Percentiles rank a stretch among this genome's conserved stretches.
phyloP scores from a whole-genome alignment of 176 grass and related monocot species.

The Tillandsia leiboldiana region DNA sequence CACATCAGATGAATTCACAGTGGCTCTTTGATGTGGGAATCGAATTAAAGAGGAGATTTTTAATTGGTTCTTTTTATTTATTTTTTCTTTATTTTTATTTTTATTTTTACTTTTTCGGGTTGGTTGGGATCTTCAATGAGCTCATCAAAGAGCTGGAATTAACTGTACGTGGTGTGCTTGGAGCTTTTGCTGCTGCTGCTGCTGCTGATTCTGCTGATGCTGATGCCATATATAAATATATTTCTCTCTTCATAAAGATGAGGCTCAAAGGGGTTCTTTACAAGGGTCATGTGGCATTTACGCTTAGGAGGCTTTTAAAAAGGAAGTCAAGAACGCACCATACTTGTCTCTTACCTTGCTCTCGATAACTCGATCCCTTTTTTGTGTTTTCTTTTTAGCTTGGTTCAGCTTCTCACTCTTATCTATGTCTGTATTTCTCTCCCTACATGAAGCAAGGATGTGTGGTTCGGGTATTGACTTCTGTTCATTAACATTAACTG shows the following conservation, averaged over 20 bases:
- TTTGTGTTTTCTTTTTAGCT: background rate
- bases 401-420: background rate
- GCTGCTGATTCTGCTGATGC: slow-evolving; percentile 19
- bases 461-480: slow-evolving; percentile 99
- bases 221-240: slow-evolving; percentile 14
- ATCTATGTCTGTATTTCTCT: background rate
- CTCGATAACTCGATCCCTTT: slow-evolving; percentile 18
- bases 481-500: slow-evolving; percentile 13
- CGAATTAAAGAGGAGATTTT: slow-evolving; percentile 1
- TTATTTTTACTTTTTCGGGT: background rate
- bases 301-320: slow-evolving; percentile 28
- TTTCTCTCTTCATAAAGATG: slow-evolving; percentile 18
- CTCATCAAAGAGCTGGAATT: slow-evolving; percentile 1
- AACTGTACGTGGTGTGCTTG: background rate
- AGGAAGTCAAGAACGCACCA: slow-evolving; percentile 99
- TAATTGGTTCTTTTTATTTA: slow-evolving; percentile 5
- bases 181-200: slow-evolving; percentile 2
- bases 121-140: slow-evolving; percentile 19
- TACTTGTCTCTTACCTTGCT: slow-evolving; percentile 52
- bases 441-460: slow-evolving; percentile 41
- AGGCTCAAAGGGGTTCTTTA: slow-evolving; percentile 31
- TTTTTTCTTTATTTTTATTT: too few species aligned
- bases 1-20: slow-evolving; percentile 15
- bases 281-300: slow-evolving; percentile 28
- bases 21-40: slow-evolving; percentile 13